Evolutionary conservation across 345 rosid species (phyloP).

Genomic region (Gossypium mustelinum): DNA sequence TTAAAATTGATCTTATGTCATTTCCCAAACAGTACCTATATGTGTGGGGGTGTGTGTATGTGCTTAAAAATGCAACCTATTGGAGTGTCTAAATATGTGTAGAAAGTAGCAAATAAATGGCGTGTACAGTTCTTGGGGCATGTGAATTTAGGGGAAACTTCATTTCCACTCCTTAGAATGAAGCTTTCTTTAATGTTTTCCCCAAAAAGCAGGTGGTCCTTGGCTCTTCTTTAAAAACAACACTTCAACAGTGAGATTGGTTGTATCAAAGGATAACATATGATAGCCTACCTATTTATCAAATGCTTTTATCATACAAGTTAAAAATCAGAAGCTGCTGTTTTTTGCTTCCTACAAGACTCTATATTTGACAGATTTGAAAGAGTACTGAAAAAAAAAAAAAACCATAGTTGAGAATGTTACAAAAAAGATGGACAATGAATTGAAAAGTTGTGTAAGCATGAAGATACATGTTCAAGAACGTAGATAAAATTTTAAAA

Average conservation of each 20-base stretch:
- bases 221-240: constrained; percentile 21
- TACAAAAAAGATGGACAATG: background rate
- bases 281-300: background rate
- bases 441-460: background rate
- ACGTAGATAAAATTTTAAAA: constrained; percentile 4
- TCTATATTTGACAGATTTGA: no score
- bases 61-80: background rate
- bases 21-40: background rate
- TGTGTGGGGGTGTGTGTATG: background rate
- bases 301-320: background rate
- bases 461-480: background rate
- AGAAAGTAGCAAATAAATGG: constrained; percentile 1
- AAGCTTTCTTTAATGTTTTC: constrained; percentile 15
- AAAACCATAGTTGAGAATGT: background rate
- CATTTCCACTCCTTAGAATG: constrained; percentile 23
- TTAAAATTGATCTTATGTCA: constrained; percentile 1
- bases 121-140: constrained; percentile 17
- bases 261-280: background rate
- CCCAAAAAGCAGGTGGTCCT: constrained; percentile 39
- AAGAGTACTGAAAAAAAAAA: background rate
- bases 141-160: constrained; percentile 37
- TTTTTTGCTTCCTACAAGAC: background rate
- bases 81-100: constrained; percentile 1
- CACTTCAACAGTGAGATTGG: constrained; percentile 16
- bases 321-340: constrained; percentile 7